Base-by-base conservation (phyloP, 2,329 filamentous ascomycete genomes). In the Rhynchosporium secalis region DNA sequence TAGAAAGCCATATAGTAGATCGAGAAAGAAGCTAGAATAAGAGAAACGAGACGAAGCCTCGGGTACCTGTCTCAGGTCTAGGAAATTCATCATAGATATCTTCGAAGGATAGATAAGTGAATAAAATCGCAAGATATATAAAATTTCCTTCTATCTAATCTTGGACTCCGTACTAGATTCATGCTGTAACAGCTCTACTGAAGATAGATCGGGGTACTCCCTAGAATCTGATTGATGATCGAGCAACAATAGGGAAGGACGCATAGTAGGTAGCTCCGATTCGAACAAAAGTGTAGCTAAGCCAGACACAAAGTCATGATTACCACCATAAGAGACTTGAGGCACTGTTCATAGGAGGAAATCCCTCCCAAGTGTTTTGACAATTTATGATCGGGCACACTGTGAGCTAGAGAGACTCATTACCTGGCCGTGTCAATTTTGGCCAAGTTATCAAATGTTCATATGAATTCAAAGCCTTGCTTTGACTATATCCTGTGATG, bases 301-400 rank as follows among this genome's bases (percentile, higher is more conserved):
- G 78, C 88, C 92, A 94, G 48, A 96, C 90, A 72, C 90, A 92
- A n/a, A 92, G 78, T 88, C 89, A 92, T 2, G 90, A 88, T 77
- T 96, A 91, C 92, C 92, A 96, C 92, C 92, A 96, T 7, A 90
- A 91, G 28, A 96, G 80, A 12, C 91, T 91, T 28, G 60, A 61
- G 3, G 47, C 54, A 54, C 88, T 83, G 40, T 96, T 91, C 84
- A 92, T 92, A 43, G 89, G 87, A 1, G 89, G 91, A 0, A 90
- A 89, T 66, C 96, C 95, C 91, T 96, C 96, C 92, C 91, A 96
- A 1, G 91, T 95, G 76, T 94, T 95, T 77, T 86, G 60, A 49
- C 4, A 45, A 59, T 72, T 43, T 40, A 40, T 51, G 33, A 43
- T 13, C 47, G 43, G 29, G 4, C 43, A 15, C 41, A 33, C 38